Percentiles rank a stretch among this genome's conserved stretches.
phyloP scores from a whole-genome alignment of 495 filamentous ascomycete genomes.

The Neurospora hispaniola region DNA sequence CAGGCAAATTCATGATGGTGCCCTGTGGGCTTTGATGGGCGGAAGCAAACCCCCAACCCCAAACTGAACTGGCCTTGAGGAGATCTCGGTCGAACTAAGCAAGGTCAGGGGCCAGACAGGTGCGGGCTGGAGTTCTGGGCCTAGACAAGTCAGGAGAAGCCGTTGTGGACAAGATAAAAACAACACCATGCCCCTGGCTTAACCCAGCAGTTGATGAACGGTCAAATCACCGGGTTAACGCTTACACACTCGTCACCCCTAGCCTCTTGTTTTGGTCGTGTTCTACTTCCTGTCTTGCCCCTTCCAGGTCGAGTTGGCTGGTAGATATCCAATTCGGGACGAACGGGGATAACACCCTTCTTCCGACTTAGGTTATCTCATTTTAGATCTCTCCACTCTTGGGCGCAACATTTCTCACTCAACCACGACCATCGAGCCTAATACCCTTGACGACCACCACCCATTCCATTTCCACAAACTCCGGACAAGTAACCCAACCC shows the following conservation, averaged over 20 bases:
- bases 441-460: background rate
- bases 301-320: background rate
- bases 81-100: background rate
- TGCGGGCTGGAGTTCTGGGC: background rate
- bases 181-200: background rate
- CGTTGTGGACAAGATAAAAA: background rate
- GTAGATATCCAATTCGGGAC: background rate
- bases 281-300: background rate
- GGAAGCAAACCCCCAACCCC: background rate
- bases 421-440: background rate
- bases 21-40: background rate
- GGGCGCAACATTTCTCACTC: background rate
- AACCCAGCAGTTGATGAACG: background rate
- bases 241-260: background rate
- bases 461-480: background rate
- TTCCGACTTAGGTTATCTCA: background rate
- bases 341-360: background rate
- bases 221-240: background rate
- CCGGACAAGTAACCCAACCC: background rate
- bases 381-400: background rate
- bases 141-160: background rate
- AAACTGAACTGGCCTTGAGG: background rate
- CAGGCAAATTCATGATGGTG: background rate
- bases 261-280: background rate
- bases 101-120: background rate